These are phyloP conservation scores for Saccharomycopsis guyanensis DNA, from an alignment of 805 yeast species.

Conservation along the genomic window DNA sequence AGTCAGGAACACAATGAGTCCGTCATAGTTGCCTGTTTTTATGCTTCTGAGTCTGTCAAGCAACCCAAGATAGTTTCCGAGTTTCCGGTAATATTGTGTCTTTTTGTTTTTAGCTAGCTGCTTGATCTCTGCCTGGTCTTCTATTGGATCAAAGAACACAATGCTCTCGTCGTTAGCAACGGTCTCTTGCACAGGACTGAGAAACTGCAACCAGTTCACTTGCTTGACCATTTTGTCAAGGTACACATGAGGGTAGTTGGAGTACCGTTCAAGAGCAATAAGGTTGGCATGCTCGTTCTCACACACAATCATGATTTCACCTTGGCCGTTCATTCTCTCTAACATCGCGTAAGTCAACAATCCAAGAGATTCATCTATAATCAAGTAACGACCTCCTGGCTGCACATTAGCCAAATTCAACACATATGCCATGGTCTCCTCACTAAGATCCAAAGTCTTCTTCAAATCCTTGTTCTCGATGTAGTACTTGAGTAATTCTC, in stretches of 20 bases:
- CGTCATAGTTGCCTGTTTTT: slow-evolving; percentile 57
- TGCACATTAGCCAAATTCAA: slow-evolving; percentile 73
- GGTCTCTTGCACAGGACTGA: slow-evolving; percentile 55
- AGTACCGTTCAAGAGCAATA: slow-evolving; percentile 51
- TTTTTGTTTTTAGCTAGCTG: slow-evolving; percentile 52
- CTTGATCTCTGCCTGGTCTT: slow-evolving; percentile 20
- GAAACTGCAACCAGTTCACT: slow-evolving; percentile 69
- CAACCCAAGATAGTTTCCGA: slow-evolving; percentile 31
- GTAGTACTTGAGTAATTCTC: slow-evolving; percentile 64
- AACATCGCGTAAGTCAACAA: slow-evolving; percentile 75
- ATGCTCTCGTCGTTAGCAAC: slow-evolving; percentile 13
- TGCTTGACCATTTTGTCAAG: slow-evolving; percentile 53
- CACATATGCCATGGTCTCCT: slow-evolving; percentile 73
- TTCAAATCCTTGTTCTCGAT: slow-evolving; percentile 67
- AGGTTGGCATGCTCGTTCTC: slow-evolving; percentile 91
- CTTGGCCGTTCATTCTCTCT: slow-evolving; percentile 76
- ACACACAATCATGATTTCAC: slow-evolving; percentile 68
- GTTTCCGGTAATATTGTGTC: slow-evolving; percentile 60
- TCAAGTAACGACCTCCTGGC: slow-evolving; percentile 84
- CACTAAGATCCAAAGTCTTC: slow-evolving; percentile 70
- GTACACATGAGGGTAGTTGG: slow-evolving; percentile 52
- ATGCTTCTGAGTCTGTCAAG: slow-evolving; percentile 43
- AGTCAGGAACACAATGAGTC: slow-evolving; percentile 63
- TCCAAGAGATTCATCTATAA: slow-evolving; percentile 94
- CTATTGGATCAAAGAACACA: slow-evolving; percentile 20